These are phyloP conservation scores for Phialocephala sp. DNA, from an alignment of 2,329 filamentous ascomycete species.

Conservation along the genomic window DNA sequence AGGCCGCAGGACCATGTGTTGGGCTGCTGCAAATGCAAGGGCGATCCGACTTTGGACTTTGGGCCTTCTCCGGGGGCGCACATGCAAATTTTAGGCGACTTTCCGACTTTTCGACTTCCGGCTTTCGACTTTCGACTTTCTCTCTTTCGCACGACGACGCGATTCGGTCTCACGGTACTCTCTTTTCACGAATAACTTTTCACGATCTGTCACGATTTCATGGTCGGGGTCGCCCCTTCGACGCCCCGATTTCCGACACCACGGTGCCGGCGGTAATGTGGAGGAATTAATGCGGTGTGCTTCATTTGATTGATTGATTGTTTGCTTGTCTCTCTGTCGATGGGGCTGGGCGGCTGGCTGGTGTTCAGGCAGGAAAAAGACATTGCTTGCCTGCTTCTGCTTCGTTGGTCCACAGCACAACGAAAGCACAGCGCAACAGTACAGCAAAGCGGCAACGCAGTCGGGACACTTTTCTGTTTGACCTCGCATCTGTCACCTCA, in stretches of 20 bases:
- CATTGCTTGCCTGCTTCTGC: neutral
- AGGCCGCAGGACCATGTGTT: slow-evolving; percentile 6
- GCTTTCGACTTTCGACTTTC: neutral
- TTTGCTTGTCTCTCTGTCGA: neutral
- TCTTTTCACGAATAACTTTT: neutral
- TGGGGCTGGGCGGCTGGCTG: neutral
- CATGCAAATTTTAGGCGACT: neutral
- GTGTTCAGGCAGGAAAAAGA: neutral
- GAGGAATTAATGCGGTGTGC: neutral
- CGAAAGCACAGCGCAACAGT: neutral
- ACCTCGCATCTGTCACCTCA: neutral
- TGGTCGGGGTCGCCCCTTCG: neutral
- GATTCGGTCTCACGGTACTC: neutral
- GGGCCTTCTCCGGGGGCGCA: neutral
- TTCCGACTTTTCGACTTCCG: neutral
- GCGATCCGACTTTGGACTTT: neutral
- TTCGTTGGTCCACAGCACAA: slow-evolving; percentile 1
- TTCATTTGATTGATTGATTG: neutral
- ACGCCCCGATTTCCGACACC: neutral
- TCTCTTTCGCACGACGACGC: neutral
- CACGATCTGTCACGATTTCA: neutral
- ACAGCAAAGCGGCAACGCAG: neutral
- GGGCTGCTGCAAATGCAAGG: neutral
- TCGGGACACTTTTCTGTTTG: neutral
- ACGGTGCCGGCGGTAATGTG: neutral